phyloP scores from a whole-genome alignment of 176 grass and related monocot genomes.

The Musa beccarii region DNA sequence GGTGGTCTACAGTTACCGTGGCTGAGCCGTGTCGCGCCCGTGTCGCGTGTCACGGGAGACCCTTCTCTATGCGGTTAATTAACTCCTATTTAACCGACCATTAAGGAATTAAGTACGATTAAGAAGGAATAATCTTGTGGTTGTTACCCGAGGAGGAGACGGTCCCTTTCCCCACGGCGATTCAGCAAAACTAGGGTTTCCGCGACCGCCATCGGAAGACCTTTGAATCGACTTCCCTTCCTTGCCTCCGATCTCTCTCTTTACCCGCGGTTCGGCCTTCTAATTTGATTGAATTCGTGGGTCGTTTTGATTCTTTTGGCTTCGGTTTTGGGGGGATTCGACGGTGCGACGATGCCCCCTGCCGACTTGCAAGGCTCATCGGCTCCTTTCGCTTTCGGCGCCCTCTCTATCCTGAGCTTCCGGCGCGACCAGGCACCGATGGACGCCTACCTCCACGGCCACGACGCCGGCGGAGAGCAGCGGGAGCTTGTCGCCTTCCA shows the following conservation, averaged over 20 bases:
- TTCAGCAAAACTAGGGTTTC: too few relatives aligned
- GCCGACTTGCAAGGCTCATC: constrained; percentile 70
- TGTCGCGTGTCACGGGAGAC: too few relatives aligned
- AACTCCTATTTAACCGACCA: too few relatives aligned
- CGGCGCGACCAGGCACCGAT: constrained; percentile 40
- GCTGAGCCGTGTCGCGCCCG: too few relatives aligned
- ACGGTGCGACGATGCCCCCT: constrained; percentile 52
- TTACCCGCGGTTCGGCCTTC: background rate
- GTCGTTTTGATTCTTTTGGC: background rate
- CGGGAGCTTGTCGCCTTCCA: constrained; percentile 68
- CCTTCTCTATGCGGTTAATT: too few relatives aligned
- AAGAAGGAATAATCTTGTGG: too few relatives aligned
- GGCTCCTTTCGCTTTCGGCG: constrained; percentile 51
- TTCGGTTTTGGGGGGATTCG: background rate
- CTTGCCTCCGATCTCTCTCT: background rate
- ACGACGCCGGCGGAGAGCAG: constrained; percentile 5
- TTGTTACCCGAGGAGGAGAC: too few relatives aligned
- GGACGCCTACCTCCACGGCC: constrained; percentile 8
- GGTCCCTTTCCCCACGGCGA: too few relatives aligned
- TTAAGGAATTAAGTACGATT: too few relatives aligned
- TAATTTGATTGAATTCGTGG: background rate
- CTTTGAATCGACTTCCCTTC: too few relatives aligned
- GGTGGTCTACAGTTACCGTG: too few relatives aligned
- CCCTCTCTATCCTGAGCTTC: constrained; percentile 56
- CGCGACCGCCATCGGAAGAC: too few relatives aligned